phyloP scores from a whole-genome alignment of 2,329 filamentous ascomycete species.

The Curvularia hawaiiensis region DNA sequence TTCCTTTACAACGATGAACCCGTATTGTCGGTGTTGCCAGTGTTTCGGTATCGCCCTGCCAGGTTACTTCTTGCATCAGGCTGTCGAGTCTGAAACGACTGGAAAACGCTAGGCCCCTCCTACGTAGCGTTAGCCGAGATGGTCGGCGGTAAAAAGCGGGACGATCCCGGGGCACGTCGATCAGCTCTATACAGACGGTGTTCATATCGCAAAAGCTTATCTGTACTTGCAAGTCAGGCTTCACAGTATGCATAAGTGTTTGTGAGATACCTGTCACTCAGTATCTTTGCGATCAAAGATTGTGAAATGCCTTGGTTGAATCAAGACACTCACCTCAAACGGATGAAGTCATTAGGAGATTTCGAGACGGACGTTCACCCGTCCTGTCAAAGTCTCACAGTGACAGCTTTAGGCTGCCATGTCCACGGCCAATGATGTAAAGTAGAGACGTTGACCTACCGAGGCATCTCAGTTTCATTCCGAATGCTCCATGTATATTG shows the following conservation, averaged over 20 bases:
- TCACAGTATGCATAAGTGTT: not conserved
- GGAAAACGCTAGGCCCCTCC: slow-evolving; percentile 1
- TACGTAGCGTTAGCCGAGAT: slow-evolving; percentile 6
- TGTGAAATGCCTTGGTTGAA: not conserved
- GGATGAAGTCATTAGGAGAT: not conserved
- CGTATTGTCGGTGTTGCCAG: slow-evolving; percentile 1
- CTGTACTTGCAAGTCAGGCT: not conserved
- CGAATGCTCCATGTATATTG: slow-evolving; percentile 3
- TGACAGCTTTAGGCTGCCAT: slow-evolving; percentile 7
- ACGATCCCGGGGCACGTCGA: slow-evolving; percentile 8
- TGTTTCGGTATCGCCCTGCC: slow-evolving; percentile 6
- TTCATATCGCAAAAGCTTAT: slow-evolving; percentile 10
- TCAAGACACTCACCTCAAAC: not conserved
- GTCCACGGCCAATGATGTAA: slow-evolving; percentile 4
- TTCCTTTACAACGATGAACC: slow-evolving; percentile 6
- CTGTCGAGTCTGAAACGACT: slow-evolving; percentile 10
- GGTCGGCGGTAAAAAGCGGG: slow-evolving; percentile 3
- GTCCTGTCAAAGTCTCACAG: slow-evolving; percentile 9
- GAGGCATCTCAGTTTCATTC: slow-evolving; percentile 3
- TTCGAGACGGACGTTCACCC: slow-evolving; percentile 5
- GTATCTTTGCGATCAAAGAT: not conserved
- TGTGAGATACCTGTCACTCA: not conserved
- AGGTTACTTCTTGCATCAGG: slow-evolving; percentile 10
- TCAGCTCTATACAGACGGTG: slow-evolving; percentile 8
- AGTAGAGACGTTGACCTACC: not conserved